A percentile compares a stretch with the other conserved stretches of the same genome.
These are phyloP conservation scores for Porogramme epimiltina DNA, from an alignment of 1,284 basidiomycete genomes.

Conservation along the genomic window DNA sequence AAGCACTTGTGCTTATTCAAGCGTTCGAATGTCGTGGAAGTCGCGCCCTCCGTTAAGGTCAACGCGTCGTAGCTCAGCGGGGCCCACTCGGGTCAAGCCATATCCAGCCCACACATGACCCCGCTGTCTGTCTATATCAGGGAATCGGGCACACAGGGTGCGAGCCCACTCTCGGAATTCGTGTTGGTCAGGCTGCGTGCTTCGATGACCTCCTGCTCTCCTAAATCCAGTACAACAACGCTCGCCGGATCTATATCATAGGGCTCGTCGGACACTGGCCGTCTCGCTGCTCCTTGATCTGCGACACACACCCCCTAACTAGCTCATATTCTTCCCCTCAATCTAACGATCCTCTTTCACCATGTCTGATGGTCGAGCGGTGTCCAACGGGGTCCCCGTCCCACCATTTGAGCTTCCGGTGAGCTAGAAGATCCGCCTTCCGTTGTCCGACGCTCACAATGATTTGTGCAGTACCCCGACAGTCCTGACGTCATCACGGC, in stretches of 20 bases:
- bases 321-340: too few species aligned
- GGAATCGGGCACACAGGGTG: constrained; percentile 12
- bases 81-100: constrained; percentile 3
- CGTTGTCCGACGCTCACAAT: too few species aligned
- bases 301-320: background rate
- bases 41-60: background rate
- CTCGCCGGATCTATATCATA: constrained; percentile 6
- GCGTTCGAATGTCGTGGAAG: constrained; percentile 7
- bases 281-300: background rate
- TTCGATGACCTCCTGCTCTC: background rate
- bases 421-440: constrained; percentile 3
- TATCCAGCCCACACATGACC: constrained; percentile 18
- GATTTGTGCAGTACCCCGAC: constrained; percentile 49
- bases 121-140: constrained; percentile 10
- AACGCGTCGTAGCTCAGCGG: background rate
- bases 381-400: constrained; percentile 32
- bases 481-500: constrained; percentile 56
- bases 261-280: background rate
- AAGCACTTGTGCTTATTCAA: background rate
- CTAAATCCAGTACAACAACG: too few species aligned
- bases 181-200: constrained; percentile 7
- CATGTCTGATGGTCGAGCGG: constrained; percentile 17
- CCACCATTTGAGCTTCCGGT: constrained; percentile 34
- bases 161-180: background rate
- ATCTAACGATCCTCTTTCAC: background rate